phyloP scores from a whole-genome alignment of 495 filamentous ascomycete genomes.

The Neurospora sp. region DNA sequence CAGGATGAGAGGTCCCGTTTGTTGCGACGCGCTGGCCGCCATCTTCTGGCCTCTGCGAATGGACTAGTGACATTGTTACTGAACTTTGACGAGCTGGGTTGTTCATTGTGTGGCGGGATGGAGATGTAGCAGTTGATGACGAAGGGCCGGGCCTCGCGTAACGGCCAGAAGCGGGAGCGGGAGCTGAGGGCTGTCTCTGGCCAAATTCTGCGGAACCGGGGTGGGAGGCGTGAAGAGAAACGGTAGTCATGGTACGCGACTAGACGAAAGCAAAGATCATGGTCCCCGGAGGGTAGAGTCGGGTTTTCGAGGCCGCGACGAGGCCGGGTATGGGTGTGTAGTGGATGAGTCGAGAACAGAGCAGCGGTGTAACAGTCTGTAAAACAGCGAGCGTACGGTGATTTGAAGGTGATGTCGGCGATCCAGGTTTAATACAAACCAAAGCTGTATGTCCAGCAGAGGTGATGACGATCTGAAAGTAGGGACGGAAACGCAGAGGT shows the following conservation, averaged over 20 bases:
- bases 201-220: conserved; percentile 8
- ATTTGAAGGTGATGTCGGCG: neutral
- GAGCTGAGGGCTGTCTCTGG: conserved; percentile 10
- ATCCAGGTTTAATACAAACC: neutral
- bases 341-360: neutral
- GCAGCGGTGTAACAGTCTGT: neutral
- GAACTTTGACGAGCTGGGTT: conserved; percentile 9
- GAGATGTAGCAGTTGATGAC: conserved; percentile 9
- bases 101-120: conserved; percentile 4
- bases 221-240: conserved; percentile 12
- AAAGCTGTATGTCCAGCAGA: neutral
- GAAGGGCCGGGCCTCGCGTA: conserved; percentile 4
- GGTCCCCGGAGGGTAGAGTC: conserved; percentile 1
- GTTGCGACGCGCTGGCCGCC: conserved; percentile 1
- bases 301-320: neutral
- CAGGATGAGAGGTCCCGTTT: neutral
- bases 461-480: neutral
- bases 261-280: conserved; percentile 12
- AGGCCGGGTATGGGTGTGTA: neutral
- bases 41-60: conserved; percentile 13
- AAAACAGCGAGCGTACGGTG: neutral
- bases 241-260: conserved; percentile 19
- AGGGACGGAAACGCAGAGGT: neutral
- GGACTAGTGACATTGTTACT: conserved; percentile 15
- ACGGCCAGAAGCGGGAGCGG: neutral